A percentile compares a stretch with the other conserved stretches of the same genome.
These are phyloP conservation scores for Notholithocarpus densiflorus DNA, from an alignment of 306 rosid species.

Conservation along the genomic window DNA sequence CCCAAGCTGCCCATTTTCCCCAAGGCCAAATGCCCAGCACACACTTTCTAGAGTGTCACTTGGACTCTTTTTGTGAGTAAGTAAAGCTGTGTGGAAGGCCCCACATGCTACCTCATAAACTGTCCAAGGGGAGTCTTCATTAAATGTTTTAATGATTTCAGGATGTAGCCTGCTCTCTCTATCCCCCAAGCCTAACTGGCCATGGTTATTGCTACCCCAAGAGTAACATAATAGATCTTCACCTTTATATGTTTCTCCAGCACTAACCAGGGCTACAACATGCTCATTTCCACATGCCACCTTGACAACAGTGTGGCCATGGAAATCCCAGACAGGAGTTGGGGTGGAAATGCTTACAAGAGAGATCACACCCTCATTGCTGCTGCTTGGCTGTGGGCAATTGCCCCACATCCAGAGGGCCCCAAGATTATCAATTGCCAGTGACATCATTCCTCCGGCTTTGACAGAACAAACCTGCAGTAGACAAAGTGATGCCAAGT, in stretches of 20 bases:
- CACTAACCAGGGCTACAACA: slow-evolving; percentile 58
- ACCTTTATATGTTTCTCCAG: slow-evolving; percentile 47
- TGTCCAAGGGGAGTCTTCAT: slow-evolving; percentile 49
- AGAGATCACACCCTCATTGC: slow-evolving; percentile 40
- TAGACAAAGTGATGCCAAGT: slow-evolving; percentile 6
- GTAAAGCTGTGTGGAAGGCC: slow-evolving; percentile 90
- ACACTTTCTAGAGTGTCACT: slow-evolving; percentile 43
- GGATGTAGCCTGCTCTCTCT: slow-evolving; percentile 56
- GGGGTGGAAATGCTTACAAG: slow-evolving; percentile 59
- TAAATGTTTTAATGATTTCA: slow-evolving; percentile 46
- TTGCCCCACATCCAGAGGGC: slow-evolving; percentile 89
- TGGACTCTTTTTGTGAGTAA: slow-evolving; percentile 50
- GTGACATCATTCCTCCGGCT: slow-evolving; percentile 95
- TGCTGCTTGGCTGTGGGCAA: slow-evolving; percentile 56
- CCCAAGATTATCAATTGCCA: slow-evolving; percentile 69
- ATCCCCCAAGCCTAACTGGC: slow-evolving; percentile 91
- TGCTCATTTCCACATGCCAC: slow-evolving; percentile 95
- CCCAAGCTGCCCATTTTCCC: slow-evolving; percentile 95
- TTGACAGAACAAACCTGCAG: slow-evolving; percentile 60
- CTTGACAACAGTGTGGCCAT: slow-evolving; percentile 69
- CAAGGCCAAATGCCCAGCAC: slow-evolving; percentile 88
- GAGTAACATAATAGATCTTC: slow-evolving; percentile 73
- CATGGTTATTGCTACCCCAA: slow-evolving; percentile 79
- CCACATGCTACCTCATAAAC: slow-evolving; percentile 80
- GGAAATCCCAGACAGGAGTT: slow-evolving; percentile 69